Conservation (phyloP, 1,284 basidiomycete species). For the Malassezia yamatoensis region DNA sequence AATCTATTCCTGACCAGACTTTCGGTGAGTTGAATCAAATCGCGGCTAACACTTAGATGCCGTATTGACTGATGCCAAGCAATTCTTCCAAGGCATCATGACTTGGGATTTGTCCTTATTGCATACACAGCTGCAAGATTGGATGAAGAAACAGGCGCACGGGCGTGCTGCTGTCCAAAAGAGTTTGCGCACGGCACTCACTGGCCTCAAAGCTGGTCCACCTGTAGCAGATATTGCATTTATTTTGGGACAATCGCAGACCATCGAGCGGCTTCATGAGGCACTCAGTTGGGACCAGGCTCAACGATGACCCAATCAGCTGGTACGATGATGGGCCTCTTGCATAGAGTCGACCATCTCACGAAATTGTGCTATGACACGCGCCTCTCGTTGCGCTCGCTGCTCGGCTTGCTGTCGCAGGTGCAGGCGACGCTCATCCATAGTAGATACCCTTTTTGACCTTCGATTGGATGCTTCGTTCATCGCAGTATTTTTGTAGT, state of each 20-base stretch:
- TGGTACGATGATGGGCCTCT: neutral
- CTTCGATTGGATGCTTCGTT: slow-evolving; percentile 90
- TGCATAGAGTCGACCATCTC: slow-evolving; percentile 33
- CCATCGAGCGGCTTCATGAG: slow-evolving; percentile 1
- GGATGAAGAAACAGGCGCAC: slow-evolving; percentile 2
- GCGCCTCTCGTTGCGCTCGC: slow-evolving; percentile 69
- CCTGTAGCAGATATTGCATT: slow-evolving; percentile 14
- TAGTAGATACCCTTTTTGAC: slow-evolving; percentile 85
- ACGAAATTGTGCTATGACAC: slow-evolving; percentile 50
- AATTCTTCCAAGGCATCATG: neutral
- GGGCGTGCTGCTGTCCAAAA: slow-evolving; percentile 15
- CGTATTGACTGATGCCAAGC: neutral
- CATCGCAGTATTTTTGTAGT: slow-evolving; percentile 54
- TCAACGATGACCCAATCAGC: neutral
- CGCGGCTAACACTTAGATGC: neutral
- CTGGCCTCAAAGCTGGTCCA: slow-evolving; percentile 13
- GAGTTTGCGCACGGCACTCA: slow-evolving; percentile 16
- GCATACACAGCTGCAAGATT: neutral
- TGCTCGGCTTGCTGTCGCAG: slow-evolving; percentile 87
- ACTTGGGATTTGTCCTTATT: neutral
- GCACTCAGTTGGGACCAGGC: slow-evolving; percentile 8
- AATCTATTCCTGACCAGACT: neutral
- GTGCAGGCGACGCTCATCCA: slow-evolving; percentile 90
- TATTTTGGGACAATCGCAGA: slow-evolving; percentile 2
- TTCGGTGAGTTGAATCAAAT: neutral